Conservation (phyloP, 2,329 filamentous ascomycete species). For the Phialophora expanda region DNA sequence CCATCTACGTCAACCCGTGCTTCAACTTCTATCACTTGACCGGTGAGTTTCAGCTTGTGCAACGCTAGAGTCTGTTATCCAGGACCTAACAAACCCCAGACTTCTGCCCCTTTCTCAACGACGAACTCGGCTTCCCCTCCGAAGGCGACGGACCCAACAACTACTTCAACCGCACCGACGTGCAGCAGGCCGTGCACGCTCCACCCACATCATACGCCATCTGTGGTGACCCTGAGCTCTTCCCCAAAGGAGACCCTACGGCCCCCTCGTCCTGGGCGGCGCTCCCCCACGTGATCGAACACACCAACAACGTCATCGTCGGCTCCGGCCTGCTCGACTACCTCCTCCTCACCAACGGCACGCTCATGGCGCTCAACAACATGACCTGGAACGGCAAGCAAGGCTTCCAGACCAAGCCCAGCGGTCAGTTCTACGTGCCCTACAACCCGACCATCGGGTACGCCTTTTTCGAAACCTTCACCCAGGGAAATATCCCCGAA, state of each 20-base stretch:
- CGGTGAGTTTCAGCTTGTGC: neutral
- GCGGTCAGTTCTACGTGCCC: conserved; percentile 49
- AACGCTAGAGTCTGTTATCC: neutral
- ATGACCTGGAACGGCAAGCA: conserved; percentile 59
- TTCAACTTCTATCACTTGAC: conserved; percentile 72
- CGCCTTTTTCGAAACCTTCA: conserved; percentile 36
- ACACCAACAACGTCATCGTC: conserved; percentile 59
- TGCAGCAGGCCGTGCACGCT: conserved; percentile 57
- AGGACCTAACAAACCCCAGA: conserved; percentile 46
- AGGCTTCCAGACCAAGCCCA: conserved; percentile 53
- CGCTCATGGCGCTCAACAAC: conserved; percentile 59
- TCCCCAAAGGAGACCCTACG: conserved; percentile 58
- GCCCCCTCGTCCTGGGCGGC: conserved; percentile 36
- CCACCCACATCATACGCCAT: conserved; percentile 51
- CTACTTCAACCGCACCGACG: conserved; percentile 61
- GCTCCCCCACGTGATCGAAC: conserved; percentile 52
- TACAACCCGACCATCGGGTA: conserved; percentile 52
- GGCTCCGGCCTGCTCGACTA: conserved; percentile 57
- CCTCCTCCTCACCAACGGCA: conserved; percentile 58
- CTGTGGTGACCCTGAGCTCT: conserved; percentile 44
- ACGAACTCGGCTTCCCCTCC: conserved; percentile 69
- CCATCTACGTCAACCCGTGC: conserved; percentile 70
- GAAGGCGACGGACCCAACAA: conserved; percentile 58
- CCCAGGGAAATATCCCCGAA: conserved; percentile 40
- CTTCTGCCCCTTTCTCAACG: conserved; percentile 73